A percentile compares a stretch with the other conserved stretches of the same genome.
phyloP scores from a whole-genome alignment of 495 filamentous ascomycete genomes.

The Pyrenula massariospora region DNA sequence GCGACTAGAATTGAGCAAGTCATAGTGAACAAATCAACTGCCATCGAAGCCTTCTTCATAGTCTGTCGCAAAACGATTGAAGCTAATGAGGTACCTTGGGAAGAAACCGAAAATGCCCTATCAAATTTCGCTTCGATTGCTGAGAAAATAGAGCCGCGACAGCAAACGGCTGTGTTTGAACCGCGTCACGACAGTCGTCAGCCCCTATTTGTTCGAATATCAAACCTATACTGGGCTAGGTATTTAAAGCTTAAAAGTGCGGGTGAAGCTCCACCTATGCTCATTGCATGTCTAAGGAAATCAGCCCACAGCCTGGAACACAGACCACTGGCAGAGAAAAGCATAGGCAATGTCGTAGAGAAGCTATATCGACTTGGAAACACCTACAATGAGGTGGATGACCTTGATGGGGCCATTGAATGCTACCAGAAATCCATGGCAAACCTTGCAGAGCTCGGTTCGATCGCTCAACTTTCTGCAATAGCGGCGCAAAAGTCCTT shows the following conservation, averaged over 20 bases:
- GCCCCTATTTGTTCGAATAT: constrained; percentile 37
- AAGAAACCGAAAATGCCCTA: background rate
- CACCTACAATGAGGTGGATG: constrained; percentile 12
- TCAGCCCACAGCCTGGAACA: constrained; percentile 32
- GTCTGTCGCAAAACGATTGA: background rate
- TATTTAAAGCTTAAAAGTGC: constrained; percentile 37
- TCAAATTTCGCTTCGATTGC: background rate
- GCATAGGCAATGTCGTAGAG: constrained; percentile 33
- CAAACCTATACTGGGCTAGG: constrained; percentile 67
- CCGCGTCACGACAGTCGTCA: background rate
- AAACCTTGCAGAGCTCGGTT: background rate
- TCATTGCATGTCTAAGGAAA: constrained; percentile 31
- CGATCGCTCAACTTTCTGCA: background rate
- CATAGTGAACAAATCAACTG: background rate
- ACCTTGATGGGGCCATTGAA: background rate
- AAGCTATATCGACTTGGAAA: constrained; percentile 45
- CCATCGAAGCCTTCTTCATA: background rate
- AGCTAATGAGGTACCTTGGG: background rate
- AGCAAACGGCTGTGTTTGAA: background rate
- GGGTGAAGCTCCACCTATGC: constrained; percentile 21
- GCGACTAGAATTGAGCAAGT: background rate
- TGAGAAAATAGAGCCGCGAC: background rate
- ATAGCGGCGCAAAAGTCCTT: background rate
- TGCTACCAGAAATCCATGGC: background rate
- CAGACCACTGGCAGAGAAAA: constrained; percentile 26